phyloP scores from a whole-genome alignment of 257 asterid genomes.

The Cordia subcordata region DNA sequence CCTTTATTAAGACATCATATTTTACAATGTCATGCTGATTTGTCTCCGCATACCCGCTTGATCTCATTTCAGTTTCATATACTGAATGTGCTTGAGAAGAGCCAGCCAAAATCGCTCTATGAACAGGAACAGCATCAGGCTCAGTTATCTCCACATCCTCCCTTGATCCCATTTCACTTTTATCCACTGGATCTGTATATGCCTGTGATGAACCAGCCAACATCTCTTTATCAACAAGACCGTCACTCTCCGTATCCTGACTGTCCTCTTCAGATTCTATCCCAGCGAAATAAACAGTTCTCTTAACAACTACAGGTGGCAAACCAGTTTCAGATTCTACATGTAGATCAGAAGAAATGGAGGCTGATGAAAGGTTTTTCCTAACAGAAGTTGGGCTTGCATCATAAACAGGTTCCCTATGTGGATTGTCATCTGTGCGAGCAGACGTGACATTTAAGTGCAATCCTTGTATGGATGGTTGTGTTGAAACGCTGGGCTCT shows the following conservation, averaged over 20 bases:
- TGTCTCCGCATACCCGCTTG: slow-evolving; percentile 18
- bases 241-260: slow-evolving; percentile 18
- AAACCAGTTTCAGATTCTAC: slow-evolving; percentile 36
- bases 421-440: slow-evolving; percentile 22
- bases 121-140: slow-evolving; percentile 3
- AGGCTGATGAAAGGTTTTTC: slow-evolving; percentile 38
- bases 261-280: slow-evolving; percentile 28
- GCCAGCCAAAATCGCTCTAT: neutral
- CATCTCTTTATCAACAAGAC: slow-evolving; percentile 17
- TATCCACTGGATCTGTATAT: slow-evolving; percentile 23
- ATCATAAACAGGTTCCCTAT: slow-evolving; percentile 59
- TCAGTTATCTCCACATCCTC: slow-evolving; percentile 21
- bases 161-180: slow-evolving; percentile 11
- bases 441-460: slow-evolving; percentile 13
- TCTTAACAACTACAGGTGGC: slow-evolving; percentile 30
- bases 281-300: slow-evolving; percentile 29
- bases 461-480: slow-evolving; percentile 29
- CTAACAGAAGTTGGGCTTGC: slow-evolving; percentile 42
- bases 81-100: too few relatives aligned
- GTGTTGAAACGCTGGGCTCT: slow-evolving; percentile 24
- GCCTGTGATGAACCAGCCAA: slow-evolving; percentile 17
- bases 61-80: slow-evolving; percentile 1
- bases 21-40: slow-evolving; percentile 16
- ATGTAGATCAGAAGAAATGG: slow-evolving; percentile 41
- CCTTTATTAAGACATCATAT: slow-evolving; percentile 20